Base-by-base conservation (phyloP, 441 rosid species). In the Hura crepitans region DNA sequence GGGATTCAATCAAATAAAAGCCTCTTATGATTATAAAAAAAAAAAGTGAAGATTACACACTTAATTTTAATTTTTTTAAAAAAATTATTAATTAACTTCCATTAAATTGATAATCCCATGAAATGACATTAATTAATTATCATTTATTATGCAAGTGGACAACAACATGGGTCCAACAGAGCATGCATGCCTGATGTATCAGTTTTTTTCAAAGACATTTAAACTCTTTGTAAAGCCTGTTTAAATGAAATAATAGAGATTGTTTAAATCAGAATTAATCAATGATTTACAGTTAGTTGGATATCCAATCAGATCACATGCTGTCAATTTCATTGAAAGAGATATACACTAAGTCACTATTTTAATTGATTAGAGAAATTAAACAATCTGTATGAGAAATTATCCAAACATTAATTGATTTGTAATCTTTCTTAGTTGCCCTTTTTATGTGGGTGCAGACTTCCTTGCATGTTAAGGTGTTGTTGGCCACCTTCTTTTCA, bases 1-100 rank as follows among this genome's bases (percentile, higher is more conserved):
- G 35, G 77, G 75, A 50, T 74, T 77, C 61, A 65, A 46, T 27
- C n/a, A n/a, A n/a, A n/a, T n/a, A 49, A 62, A 69, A 69, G 72
- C 68, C 23, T 46, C n/a, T 57, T 46, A 27, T 75, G 69, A 69
- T 71, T 71, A 71, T 62, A 53, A 66, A 62, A 57, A 46, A 60
- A 53, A 68, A 31, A 57, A 23, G 30, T 6, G 13, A 17, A 14
- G 64, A 62, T 22, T 33, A 22, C 47, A 51, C 35, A 57, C 60
- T 17, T 58, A 53, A 53, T 75, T n/a, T n/a, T n/a, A n/a, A n/a
- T n/a, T n/a, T n/a, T n/a, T n/a, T n/a, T n/a, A n/a, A n/a, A n/a
- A n/a, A n/a, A n/a, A n/a, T n/a, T n/a, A n/a, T n/a, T n/a, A n/a
- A n/a, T n/a, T n/a, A n/a, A n/a, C n/a, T n/a, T n/a, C n/a, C n/a